Conservation (phyloP, 129 eudicot genomes). For the Flaveria bidentis region DNA sequence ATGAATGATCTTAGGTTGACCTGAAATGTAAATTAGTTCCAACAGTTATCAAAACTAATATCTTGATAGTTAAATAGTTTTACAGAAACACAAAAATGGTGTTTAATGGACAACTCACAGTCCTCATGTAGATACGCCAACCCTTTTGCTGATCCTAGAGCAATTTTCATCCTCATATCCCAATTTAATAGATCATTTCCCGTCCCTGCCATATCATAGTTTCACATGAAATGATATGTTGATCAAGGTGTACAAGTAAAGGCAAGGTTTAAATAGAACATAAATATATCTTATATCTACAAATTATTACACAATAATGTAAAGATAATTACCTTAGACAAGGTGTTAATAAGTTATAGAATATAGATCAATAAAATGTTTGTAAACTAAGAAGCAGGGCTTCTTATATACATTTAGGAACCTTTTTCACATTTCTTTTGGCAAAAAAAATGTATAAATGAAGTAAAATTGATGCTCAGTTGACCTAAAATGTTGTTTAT, state of each 20-base stretch:
- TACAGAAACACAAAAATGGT: neutral
- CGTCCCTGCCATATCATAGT: conserved; percentile 45
- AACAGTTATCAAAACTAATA: neutral
- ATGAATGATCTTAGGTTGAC: conserved; percentile 85
- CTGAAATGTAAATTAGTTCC: conserved; percentile 40
- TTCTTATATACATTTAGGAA: neutral
- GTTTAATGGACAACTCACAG: conserved; percentile 55
- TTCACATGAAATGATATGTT: conserved; percentile 10
- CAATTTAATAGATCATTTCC: conserved; percentile 51
- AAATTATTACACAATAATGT: neutral
- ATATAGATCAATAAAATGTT: neutral
- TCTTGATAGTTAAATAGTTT: neutral
- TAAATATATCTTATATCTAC: conserved; percentile 4
- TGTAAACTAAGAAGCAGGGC: neutral
- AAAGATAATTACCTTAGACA: neutral
- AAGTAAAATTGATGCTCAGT: neutral
- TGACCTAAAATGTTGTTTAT: neutral
- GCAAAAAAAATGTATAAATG: neutral
- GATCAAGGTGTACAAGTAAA: neutral
- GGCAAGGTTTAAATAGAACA: conserved; percentile 8
- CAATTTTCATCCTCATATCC: conserved; percentile 65
- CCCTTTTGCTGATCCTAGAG: conserved; percentile 85
- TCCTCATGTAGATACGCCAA: conserved; percentile 88
- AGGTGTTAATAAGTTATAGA: neutral
- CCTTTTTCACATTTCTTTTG: neutral